These are phyloP conservation scores for Plasmodiophora brassicae DNA, from an alignment of 208 protist species.

Conservation along the genomic window DNA sequence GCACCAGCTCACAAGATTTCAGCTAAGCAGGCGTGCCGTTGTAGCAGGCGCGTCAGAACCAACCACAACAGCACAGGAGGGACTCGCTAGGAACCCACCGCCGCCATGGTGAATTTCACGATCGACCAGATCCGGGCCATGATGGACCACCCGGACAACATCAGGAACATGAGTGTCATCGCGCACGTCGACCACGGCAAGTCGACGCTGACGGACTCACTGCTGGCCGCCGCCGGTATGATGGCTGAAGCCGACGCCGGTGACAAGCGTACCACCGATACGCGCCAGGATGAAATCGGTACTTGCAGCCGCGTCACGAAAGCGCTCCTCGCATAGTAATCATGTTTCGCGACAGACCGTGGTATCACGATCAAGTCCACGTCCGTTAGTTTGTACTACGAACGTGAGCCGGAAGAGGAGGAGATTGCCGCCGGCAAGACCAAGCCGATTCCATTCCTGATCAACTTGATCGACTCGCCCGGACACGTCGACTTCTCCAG, in stretches of 20 bases:
- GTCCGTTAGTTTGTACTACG: slow-evolving; percentile 94
- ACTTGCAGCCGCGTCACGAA: too few relatives aligned
- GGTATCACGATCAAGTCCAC: slow-evolving; percentile 99
- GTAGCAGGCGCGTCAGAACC: too few relatives aligned
- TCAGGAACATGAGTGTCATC: slow-evolving; percentile 86
- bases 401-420: slow-evolving; percentile 67
- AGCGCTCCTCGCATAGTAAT: not conserved
- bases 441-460: slow-evolving; percentile 74
- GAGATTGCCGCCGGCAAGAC: slow-evolving; percentile 29
- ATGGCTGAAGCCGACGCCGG: slow-evolving; percentile 76
- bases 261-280: slow-evolving; percentile 84
- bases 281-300: slow-evolving; percentile 76
- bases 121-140: slow-evolving; percentile 77
- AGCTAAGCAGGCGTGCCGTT: too few relatives aligned
- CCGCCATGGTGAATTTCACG: slow-evolving; percentile 72
- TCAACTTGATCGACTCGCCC: slow-evolving; percentile 96
- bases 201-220: slow-evolving; percentile 94
- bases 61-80: too few relatives aligned
- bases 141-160: slow-evolving; percentile 80
- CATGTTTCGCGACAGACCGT: slow-evolving; percentile 78
- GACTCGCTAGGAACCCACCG: too few relatives aligned
- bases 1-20: too few relatives aligned
- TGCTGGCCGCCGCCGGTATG: slow-evolving; percentile 68
- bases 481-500: slow-evolving; percentile 98
- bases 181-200: slow-evolving; percentile 75